phyloP scores from a whole-genome alignment of 108 stramenopile genomes.

The Skeletonema menzelii region DNA sequence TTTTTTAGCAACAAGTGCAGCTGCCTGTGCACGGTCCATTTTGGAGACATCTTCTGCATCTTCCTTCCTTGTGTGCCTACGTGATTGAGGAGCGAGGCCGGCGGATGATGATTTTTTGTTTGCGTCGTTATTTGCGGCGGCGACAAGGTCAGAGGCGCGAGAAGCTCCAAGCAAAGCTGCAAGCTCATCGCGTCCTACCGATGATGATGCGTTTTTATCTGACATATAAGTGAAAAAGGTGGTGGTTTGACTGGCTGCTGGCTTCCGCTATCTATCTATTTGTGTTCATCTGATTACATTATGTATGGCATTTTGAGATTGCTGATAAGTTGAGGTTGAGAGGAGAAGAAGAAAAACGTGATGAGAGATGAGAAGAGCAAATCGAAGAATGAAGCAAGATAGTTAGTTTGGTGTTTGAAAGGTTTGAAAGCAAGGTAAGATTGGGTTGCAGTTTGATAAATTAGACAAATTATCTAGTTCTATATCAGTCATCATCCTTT shows the following conservation, averaged over 20 bases:
- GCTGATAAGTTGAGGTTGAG: too few relatives aligned
- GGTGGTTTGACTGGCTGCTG: too few relatives aligned
- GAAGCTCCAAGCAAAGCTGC: slow-evolving; percentile 74
- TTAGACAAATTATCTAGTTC: too few relatives aligned
- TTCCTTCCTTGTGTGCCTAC: neutral
- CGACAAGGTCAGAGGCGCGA: slow-evolving; percentile 41
- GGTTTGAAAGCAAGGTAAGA: too few relatives aligned
- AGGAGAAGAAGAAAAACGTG: too few relatives aligned
- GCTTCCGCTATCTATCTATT: too few relatives aligned
- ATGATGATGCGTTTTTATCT: slow-evolving; percentile 12
- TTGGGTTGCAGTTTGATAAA: too few relatives aligned
- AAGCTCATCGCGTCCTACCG: slow-evolving; percentile 78
- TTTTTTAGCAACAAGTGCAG: slow-evolving; percentile 51
- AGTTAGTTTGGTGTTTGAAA: too few relatives aligned
- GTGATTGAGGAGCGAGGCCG: neutral
- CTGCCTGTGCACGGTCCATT: slow-evolving; percentile 72
- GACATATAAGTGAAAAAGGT: neutral
- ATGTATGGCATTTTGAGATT: too few relatives aligned
- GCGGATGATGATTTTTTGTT: slow-evolving; percentile 1
- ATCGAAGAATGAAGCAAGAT: too few relatives aligned
- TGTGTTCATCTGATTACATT: too few relatives aligned
- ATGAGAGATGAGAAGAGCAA: too few relatives aligned
- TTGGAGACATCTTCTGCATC: slow-evolving; percentile 56
- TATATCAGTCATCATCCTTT: neutral
- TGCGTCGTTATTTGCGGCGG: slow-evolving; percentile 5